These are phyloP conservation scores for Trichoderma gamsii DNA, from an alignment of 495 filamentous ascomycete species.

Conservation along the genomic window DNA sequence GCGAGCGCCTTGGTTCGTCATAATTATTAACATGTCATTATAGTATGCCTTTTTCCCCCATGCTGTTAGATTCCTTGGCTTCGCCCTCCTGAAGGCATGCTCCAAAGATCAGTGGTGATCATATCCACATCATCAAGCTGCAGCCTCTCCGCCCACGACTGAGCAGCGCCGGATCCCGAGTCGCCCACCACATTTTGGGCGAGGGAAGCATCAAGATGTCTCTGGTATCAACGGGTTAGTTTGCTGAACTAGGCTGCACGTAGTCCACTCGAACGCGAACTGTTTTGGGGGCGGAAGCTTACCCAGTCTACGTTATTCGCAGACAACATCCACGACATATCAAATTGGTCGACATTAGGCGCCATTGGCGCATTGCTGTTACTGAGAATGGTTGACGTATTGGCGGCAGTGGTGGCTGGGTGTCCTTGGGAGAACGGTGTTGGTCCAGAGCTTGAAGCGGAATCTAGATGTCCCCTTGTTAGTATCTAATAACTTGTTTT, in stretches of 20 bases:
- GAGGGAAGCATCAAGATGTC: slow-evolving; percentile 11
- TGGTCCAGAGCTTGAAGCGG: neutral
- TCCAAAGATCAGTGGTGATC: slow-evolving; percentile 4
- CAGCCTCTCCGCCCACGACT: neutral
- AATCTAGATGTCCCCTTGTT: neutral
- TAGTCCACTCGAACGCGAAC: neutral
- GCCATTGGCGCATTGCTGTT: no score
- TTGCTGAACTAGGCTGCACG: neutral
- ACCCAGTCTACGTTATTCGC: slow-evolving; percentile 17
- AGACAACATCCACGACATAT: slow-evolving; percentile 11
- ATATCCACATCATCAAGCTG: slow-evolving; percentile 8
- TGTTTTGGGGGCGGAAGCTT: neutral
- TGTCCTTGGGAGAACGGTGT: slow-evolving; percentile 11
- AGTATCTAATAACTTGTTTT: neutral
- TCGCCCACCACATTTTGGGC: neutral
- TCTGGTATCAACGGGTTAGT: neutral
- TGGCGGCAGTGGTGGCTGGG: neutral
- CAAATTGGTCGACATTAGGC: neutral
- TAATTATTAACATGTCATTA: neutral
- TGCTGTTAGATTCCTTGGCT: neutral
- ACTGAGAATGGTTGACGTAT: neutral
- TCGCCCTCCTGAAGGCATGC: neutral
- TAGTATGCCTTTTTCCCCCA: neutral
- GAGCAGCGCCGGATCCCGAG: neutral
- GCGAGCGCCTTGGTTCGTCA: neutral